Evolutionary conservation across 352 stramenopile genomes (phyloP).

Genomic region (Globisporangium uncinulatum): DNA sequence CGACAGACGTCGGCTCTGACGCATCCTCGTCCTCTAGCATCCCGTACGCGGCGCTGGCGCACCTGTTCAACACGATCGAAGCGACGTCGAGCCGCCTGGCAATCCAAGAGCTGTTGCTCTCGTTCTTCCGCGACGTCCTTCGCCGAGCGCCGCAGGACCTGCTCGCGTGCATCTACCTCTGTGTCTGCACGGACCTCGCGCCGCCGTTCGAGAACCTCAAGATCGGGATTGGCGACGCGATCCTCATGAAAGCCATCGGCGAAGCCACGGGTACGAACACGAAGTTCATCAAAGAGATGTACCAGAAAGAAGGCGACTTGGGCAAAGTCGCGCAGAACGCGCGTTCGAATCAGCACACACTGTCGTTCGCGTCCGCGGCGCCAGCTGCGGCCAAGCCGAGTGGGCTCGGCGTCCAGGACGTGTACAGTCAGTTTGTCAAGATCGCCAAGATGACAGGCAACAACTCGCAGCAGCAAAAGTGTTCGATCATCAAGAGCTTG

Average conservation of each 20-base stretch:
- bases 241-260: slow-evolving; percentile 97
- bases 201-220: slow-evolving; percentile 97
- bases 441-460: slow-evolving; percentile 95
- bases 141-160: slow-evolving; percentile 74
- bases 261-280: slow-evolving; percentile 89
- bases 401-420: slow-evolving; percentile 82
- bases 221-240: slow-evolving; percentile 97
- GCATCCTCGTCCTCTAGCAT: slow-evolving; percentile 10
- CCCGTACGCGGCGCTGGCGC: slow-evolving; percentile 54
- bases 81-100: slow-evolving; percentile 58
- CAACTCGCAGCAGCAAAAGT: slow-evolving; percentile 96
- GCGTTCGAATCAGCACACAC: slow-evolving; percentile 92
- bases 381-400: slow-evolving; percentile 71
- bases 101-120: slow-evolving; percentile 84
- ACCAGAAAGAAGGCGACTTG: slow-evolving; percentile 96
- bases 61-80: slow-evolving; percentile 79
- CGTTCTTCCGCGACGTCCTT: slow-evolving; percentile 83
- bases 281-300: slow-evolving; percentile 94
- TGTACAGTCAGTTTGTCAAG: slow-evolving; percentile 88
- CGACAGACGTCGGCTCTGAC: slow-evolving; percentile 3
- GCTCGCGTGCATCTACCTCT: slow-evolving; percentile 89
- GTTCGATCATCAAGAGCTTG: slow-evolving; percentile 96
- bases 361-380: slow-evolving; percentile 60
- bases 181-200: slow-evolving; percentile 89
- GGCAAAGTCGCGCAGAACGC: slow-evolving; percentile 93